Evolutionary conservation across 805 yeast genomes (phyloP).

Genomic region (Cyberlindnera amylophila): DNA sequence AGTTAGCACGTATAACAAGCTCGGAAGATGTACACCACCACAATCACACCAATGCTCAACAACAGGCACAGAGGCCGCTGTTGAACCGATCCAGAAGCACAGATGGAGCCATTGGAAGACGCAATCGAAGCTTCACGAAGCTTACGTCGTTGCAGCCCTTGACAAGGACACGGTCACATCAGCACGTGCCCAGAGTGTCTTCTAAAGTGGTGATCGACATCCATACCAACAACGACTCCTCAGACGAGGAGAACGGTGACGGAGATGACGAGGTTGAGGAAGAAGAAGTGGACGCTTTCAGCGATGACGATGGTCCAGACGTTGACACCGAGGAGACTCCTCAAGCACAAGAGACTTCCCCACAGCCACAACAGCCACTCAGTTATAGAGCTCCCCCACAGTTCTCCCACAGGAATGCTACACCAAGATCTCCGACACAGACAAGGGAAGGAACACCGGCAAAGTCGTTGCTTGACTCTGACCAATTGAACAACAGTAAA

Average conservation of each 20-base stretch:
- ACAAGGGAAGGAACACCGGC: neutral
- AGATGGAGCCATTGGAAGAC: constrained; percentile 18
- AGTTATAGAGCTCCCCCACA: constrained; percentile 25
- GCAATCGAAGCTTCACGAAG: constrained; percentile 23
- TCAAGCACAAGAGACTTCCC: neutral
- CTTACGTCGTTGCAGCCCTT: constrained; percentile 21
- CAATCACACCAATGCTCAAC: neutral
- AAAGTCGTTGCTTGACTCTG: constrained; percentile 15
- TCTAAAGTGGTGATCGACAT: constrained; percentile 20
- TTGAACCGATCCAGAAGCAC: constrained; percentile 25
- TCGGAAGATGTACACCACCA: constrained; percentile 16
- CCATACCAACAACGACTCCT: constrained; percentile 9
- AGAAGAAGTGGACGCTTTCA: constrained; percentile 27
- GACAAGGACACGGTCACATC: constrained; percentile 23
- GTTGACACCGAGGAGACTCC: constrained; percentile 4
- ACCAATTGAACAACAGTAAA: constrained; percentile 6
- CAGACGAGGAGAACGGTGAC: constrained; percentile 12
- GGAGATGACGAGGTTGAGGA: constrained; percentile 17
- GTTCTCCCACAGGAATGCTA: constrained; percentile 20
- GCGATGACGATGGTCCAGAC: constrained; percentile 19
- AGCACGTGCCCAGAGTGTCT: constrained; percentile 11
- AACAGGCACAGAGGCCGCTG: constrained; percentile 14
- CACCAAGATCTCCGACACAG: constrained; percentile 1
- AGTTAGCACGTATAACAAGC: constrained; percentile 20
- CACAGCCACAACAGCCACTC: constrained; percentile 8